Base-by-base conservation (phyloP, 805 yeast genomes). In the Metschnikowia corniflorae region DNA sequence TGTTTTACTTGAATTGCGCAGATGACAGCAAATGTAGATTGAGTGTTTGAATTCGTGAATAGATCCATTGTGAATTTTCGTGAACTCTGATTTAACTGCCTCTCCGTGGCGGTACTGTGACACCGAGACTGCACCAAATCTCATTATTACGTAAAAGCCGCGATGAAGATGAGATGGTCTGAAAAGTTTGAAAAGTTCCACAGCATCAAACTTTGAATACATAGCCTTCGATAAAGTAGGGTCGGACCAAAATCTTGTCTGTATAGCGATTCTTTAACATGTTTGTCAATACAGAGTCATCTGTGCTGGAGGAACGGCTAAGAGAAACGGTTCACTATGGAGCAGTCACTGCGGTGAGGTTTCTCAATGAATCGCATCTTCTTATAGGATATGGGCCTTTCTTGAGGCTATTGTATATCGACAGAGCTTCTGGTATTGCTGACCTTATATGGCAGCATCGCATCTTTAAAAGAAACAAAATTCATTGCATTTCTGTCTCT, bases 351-450 rank as follows among this genome's bases (percentile, higher is more conserved):
- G 75, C 84, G 3, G 63, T 85, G 24, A 71, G 68, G 45, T 46
- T 65, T 29, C 71, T 73, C 44, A 48, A 56, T 7, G 23, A 26
- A 6, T 54, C 66, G 3, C 60, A 59, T 23, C 46, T 63, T 0
- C 57, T 77, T 5, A 80, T 77, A 2, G 96, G 91, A 0, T 75
- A 78, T 44, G 97, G 97, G 0, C 82, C 93, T 2, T 57, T 56
- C 9, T 54, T 88, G 36, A 73, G 75, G 46, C 60, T 78, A 1
- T 82, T 75, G 55, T 65, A 74, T 43, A 66, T 75, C 52, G 52
- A 47, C 12, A 35, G 42, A 5, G 37, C 33, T 25, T 17, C 31
- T 16, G 26, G 33, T 15, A 53, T 63, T 0, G 65, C 68, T 5
- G 37, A 53, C 16, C 55, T 75, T 15, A 18, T 77, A 2, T 57